These are phyloP conservation scores for Ophiocordyceps australis DNA, from an alignment of 2,329 filamentous ascomycete species.

Conservation along the genomic window DNA sequence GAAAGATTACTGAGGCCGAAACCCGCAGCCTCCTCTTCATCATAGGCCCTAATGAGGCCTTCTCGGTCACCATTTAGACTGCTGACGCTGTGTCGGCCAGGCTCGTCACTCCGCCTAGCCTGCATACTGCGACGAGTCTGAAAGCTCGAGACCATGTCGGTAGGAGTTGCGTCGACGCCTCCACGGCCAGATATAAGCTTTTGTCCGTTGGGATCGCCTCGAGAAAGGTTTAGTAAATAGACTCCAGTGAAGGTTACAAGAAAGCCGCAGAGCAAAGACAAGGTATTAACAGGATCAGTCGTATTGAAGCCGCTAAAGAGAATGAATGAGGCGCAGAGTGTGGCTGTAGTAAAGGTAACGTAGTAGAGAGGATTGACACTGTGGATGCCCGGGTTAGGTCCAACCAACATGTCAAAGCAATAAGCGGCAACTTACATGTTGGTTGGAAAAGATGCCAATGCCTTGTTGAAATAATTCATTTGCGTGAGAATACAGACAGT, in stretches of 20 bases:
- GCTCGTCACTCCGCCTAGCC: constrained; percentile 53
- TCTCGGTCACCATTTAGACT: constrained; percentile 53
- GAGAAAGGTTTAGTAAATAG: constrained; percentile 89
- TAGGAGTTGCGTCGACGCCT: constrained; percentile 65
- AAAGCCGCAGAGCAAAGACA: constrained; percentile 85
- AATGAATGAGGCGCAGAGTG: constrained; percentile 86
- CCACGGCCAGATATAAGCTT: constrained; percentile 41
- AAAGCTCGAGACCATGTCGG: constrained; percentile 75
- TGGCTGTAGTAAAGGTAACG: constrained; percentile 91
- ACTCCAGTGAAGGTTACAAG: constrained; percentile 90
- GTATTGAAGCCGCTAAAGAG: constrained; percentile 95
- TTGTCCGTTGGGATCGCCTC: constrained; percentile 70
- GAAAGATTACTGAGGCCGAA: constrained; percentile 67
- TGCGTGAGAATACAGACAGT: constrained; percentile 89
- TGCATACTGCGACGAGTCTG: constrained; percentile 93
- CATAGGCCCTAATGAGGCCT: constrained; percentile 75
- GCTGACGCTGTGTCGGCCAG: constrained; percentile 44
- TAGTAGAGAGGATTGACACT: constrained; percentile 96
- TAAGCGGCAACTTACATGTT: constrained; percentile 55
- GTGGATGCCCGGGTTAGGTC: constrained; percentile 4
- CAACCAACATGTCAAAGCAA: no score
- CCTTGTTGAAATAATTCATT: constrained; percentile 99
- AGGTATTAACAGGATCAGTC: constrained; percentile 74
- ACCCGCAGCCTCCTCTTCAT: constrained; percentile 57
- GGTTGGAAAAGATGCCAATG: constrained; percentile 86